Base-by-base conservation (phyloP, 2,329 filamentous ascomycete species). In the Zymoseptoria pseudotritici region DNA sequence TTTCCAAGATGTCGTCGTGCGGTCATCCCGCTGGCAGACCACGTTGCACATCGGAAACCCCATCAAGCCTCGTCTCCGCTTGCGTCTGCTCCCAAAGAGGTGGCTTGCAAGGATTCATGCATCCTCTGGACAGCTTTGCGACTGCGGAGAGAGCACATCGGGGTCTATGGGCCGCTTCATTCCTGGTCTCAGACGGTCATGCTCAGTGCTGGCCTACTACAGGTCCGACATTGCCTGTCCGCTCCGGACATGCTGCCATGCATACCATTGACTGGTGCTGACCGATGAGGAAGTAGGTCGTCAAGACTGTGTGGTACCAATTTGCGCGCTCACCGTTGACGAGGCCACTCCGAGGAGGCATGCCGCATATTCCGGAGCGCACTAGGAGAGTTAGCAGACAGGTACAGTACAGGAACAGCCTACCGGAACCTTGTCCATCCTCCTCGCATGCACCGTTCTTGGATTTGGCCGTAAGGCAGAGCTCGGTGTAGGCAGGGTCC, bases 331-430 rank as follows among this genome's bases (percentile, higher is more conserved):
- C 57, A 58, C 59, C 59, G 59, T 58, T 20, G 56, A 42, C 54
- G 57, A 60, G 61, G 59, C 57, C 20, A 55, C 29, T 56, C 62
- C 56, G 61, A 65, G 63, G 61, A 61, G 57, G 57, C 54, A 58
- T 63, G 36, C 36, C 36, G 36, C 36, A 46, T 46, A 17, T 7
- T 46, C 36, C 36, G 36, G 13, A 46, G 36, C 36, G 36, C 36
- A 46, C 36, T 46, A 46, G 36, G 36, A 46, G 36, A 46, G 36
- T 46, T 46, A 46, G 36, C 36, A 61, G 59, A 49, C 57, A 54
- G 54, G 56, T 55, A 54, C 46, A 53, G 58, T 22, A 57, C 53
- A 56, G 55, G 58, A 42, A 61, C 61, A 60, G 61, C 63, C 63
- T 65, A 62, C 36, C 36, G 36, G 36, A 46, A 63, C 57, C 42